Base-by-base conservation (phyloP, 768 basidiomycete species). In the Amanita pallidorosea region DNA sequence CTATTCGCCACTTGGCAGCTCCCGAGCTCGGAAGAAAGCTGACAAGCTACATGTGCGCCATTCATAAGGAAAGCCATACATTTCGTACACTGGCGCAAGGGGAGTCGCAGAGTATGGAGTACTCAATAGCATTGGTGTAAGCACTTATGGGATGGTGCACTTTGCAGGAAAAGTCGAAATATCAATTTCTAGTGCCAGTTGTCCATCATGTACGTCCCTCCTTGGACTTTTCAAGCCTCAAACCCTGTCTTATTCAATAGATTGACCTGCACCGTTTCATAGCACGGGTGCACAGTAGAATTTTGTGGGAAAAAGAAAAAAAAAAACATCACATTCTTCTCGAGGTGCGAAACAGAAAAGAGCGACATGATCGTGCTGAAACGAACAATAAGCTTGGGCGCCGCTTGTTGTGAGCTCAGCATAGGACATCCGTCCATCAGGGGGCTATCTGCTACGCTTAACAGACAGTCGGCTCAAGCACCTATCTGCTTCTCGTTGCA, bases 401-500 rank as follows among this genome's bases (percentile, higher is more conserved):
- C 83, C 84, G 4, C 72, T 88, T 5, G 85, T 79, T 15, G 84
- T 18, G 82, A 77, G 9, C 68, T 79, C 63, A 73, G 80, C 42
- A 85, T 89, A 66, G 60, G 75, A 12, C 77, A 83, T 57, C 74
- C 80, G 33, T 65, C 17, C 77, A 84, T 63, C 74, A 79, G 17
- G 63, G 59, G 59, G 29, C 65, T 80, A 34, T 73, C 75, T 5
- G 57, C 70, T 37, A 81, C 78, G 61, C 80, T 85, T 60, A 58
- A 63, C 35, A 86, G 79, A 58, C 60, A 68, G 42, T 67, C 74
- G n/a, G 71, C 80, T 58, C 75, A 77, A 56, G 67, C 89, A 44
- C 67, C 87, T 35, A 67, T 88, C 25, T 72, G 86, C n/a, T 88
- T 80, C 62, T 82, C 80, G 9, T 64, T 92, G n/a, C 85, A 92